Conservation (phyloP, 345 rosid species). For the Salix suchowensis region DNA sequence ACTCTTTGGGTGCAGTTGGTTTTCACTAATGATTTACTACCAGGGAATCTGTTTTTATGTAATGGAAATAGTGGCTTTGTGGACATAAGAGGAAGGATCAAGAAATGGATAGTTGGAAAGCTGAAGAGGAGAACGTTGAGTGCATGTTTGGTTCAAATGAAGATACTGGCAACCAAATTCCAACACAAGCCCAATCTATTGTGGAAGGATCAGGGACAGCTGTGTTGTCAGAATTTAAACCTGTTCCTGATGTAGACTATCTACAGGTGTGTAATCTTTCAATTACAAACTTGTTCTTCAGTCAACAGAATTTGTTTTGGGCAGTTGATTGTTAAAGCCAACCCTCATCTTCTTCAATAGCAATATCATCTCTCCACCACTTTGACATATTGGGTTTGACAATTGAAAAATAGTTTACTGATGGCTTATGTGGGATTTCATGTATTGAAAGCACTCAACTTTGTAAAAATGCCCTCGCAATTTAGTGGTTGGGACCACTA, state of each 20-base stretch:
- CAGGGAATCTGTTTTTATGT: constrained; percentile 68
- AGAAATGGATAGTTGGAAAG: constrained; percentile 33
- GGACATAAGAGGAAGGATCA: constrained; percentile 46
- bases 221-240: constrained; percentile 61
- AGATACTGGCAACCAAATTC: constrained; percentile 53
- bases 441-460: background rate
- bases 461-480: background rate
- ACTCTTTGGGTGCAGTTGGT: constrained; percentile 44
- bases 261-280: constrained; percentile 53
- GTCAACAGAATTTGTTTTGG: background rate
- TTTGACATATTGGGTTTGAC: background rate
- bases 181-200: constrained; percentile 66
- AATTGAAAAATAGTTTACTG: background rate
- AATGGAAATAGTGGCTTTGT: constrained; percentile 75
- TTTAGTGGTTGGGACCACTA: background rate
- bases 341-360: background rate
- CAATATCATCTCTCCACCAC: too few species aligned
- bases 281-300: background rate
- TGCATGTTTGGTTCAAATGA: constrained; percentile 59
- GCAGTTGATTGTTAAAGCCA: background rate
- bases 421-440: background rate
- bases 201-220: constrained; percentile 78
- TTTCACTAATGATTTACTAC: constrained; percentile 66
- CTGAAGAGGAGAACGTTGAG: constrained; percentile 38
- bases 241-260: constrained; percentile 80